Evolutionary conservation across 2,329 filamentous ascomycete species (phyloP), one percentile per base, ranked within the genome.

Genomic region (Tolypocladium ovalisporum): DNA sequence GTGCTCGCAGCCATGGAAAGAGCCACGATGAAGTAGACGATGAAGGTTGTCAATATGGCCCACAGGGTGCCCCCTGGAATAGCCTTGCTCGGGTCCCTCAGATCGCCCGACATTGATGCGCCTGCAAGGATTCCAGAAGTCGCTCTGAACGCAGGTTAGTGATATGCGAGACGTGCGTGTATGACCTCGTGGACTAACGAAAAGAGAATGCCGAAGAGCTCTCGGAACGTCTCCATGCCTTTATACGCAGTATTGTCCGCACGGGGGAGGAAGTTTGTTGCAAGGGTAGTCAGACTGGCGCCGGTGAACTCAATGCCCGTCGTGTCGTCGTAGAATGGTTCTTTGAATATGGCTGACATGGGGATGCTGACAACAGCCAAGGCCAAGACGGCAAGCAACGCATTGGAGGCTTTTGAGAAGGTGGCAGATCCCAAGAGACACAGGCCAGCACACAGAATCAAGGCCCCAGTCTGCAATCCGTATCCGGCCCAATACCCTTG

Each of bases 81-180:
- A 1, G 89, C 83, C 69, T 86, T 89, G 76, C 89, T 93, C 0
- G 90, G 90, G 61, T 90, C 86, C 60, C 82, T 87, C 54, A 96
- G 72, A 67, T 96, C 90, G 22, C 90, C 90, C 9, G 90, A 95
- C 90, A 96, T 95, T 63, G 89, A 93, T 8, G 90, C 90, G 22
- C 91, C 91, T 59, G 84, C 79, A 68, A 83, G 81, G 60, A 82
- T 84, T 29, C 80, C 79, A 3, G 75, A 80, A 1, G 79, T 82
- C 27, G 79, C 78, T 40, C 72, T 74, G 17, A 12, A 12, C 10
- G 7, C 15, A 47, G 27, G 35, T 58, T 8, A 54, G 52, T 60
- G 19, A 61, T 55, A 39, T 52, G 1, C 32, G n/a, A 5, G 75
- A 77, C 17, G 27, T 12, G 12, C 24, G 27, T 10, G 44, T 12